Base-by-base conservation (phyloP, 176 grass and related monocot genomes). In the Phoenix dactylifera region DNA sequence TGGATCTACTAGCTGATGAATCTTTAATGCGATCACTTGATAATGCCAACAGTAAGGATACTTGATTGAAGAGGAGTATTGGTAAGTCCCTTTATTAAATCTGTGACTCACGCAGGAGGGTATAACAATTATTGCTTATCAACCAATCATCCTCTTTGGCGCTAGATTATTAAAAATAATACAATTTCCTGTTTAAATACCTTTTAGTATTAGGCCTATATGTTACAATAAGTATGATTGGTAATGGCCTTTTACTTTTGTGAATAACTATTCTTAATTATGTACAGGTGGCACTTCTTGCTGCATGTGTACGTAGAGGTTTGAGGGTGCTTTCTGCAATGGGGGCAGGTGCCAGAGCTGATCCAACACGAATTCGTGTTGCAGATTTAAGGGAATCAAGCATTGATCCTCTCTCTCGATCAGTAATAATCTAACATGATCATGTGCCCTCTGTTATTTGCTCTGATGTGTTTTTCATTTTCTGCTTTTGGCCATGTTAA, bases 351-450 rank as follows among this genome's bases (percentile, higher is more conserved):
- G 93, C 87, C 66, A 81, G 87, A 78, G 87, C 87, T 5, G 93
- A 98, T 56, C 93, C 93, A n/a, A 98, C 93, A 59, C 62, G 87
- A 80, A 92, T 98, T 58, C 81, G 84, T 83, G 62, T 98, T 78
- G 87, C 87, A 59, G 93, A 91, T 88, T 76, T 98, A 61, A 78
- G 81, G 64, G 93, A 91, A 86, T 92, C 93, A 68, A 92, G 51
- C 63, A 98, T 92, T 63, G 84, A 98, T 55, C 87, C 93, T 19
- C 84, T 97, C 35, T 97, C 93, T 78, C 70, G 84, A 35, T 64
- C 76, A n/a, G 87, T 98, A 81, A 64, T 44, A 55, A 17, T 63
- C 50, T 63, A 16, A 44, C 9, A 14, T 44, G 35, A 44, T 30
- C 28, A 30, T 6, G 28, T 44, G 10, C 10, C 9, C 35, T 44